Base-by-base conservation (phyloP, 1,139 yeast species). In the Kluyveromyces sp. region DNA sequence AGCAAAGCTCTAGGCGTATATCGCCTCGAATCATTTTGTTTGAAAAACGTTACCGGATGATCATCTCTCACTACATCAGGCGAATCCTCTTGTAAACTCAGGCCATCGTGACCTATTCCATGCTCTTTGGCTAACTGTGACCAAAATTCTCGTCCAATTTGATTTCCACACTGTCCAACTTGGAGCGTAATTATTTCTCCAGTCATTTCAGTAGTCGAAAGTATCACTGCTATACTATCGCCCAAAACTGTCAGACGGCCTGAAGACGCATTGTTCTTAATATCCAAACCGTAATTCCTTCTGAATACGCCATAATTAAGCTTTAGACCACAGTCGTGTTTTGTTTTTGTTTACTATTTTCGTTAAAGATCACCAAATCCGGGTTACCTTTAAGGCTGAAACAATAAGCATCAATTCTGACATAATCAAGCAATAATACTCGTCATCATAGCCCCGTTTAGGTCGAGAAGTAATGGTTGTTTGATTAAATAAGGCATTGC, bases 131-230 rank as follows among this genome's bases (percentile, higher is more conserved):
- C 86, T 46, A 92, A 66, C 64, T 88, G 96, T 41, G 80, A 75
- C 98, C 98, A 92, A 61, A 89, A 92, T 61, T 85, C 85, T 44
- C 85, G 77, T 17, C 97, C 97, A 1, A 92, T 83, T 61, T 92
- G 98, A 64, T 92, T 92, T 43, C 98, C 98, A 67, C 98, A 94
- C 66, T 92, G 98, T 26, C 77, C 83, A 2, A 78, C 77, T 52
- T 80, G 86, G 17, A 81, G 63, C 1, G 88, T 78, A 43, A 80
- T 72, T 31, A 80, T 74, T 57, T 81, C 87, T 26, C 81, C 64
- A 4, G 62, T 54, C 66, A 61, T 61, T 13, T 12, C 28, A 17
- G 7, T 11, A 11, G 11, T n/a, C n/a, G n/a, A n/a, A n/a, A n/a
- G n/a, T n/a, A n/a, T n/a, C n/a, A n/a, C n/a, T n/a, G n/a, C n/a